Evolutionary conservation across 2,329 filamentous ascomycete genomes (phyloP).

Genomic region (Aspergillus tanneri): DNA sequence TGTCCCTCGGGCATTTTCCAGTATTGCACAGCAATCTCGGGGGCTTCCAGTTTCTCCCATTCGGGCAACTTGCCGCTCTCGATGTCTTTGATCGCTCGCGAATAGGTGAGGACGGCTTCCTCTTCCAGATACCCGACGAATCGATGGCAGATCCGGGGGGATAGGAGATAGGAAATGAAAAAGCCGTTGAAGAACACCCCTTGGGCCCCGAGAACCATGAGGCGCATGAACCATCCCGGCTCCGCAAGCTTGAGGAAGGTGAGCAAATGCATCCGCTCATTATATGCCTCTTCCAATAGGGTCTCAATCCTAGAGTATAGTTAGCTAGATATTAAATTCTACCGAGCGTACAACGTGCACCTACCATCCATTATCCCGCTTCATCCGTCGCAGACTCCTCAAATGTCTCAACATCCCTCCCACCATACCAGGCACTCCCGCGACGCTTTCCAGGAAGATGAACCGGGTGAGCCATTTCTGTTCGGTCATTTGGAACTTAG

Average conservation of each 20-base stretch:
- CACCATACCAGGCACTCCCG: constrained; percentile 95
- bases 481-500: constrained; percentile 71
- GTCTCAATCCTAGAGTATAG: constrained; percentile 71
- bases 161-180: constrained; percentile 84
- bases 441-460: constrained; percentile 91
- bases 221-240: constrained; percentile 83
- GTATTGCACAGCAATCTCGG: constrained; percentile 86
- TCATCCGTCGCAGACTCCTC: constrained; percentile 77
- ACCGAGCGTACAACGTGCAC: too few relatives aligned
- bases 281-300: constrained; percentile 83
- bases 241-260: constrained; percentile 91
- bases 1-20: constrained; percentile 90
- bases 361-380: constrained; percentile 85
- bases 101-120: constrained; percentile 95
- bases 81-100: constrained; percentile 80
- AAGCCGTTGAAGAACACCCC: constrained; percentile 96
- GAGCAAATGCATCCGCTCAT: constrained; percentile 89
- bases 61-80: constrained; percentile 78
- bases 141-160: constrained; percentile 83
- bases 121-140: constrained; percentile 98
- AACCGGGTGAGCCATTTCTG: constrained; percentile 87
- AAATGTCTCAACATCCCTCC: constrained; percentile 91
- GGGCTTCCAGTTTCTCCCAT: constrained; percentile 76
- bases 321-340: too few relatives aligned
- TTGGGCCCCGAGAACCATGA: constrained; percentile 88